Evolutionary conservation across 2,329 filamentous ascomycete species (phyloP).

Genomic region (Xylaria sp.): DNA sequence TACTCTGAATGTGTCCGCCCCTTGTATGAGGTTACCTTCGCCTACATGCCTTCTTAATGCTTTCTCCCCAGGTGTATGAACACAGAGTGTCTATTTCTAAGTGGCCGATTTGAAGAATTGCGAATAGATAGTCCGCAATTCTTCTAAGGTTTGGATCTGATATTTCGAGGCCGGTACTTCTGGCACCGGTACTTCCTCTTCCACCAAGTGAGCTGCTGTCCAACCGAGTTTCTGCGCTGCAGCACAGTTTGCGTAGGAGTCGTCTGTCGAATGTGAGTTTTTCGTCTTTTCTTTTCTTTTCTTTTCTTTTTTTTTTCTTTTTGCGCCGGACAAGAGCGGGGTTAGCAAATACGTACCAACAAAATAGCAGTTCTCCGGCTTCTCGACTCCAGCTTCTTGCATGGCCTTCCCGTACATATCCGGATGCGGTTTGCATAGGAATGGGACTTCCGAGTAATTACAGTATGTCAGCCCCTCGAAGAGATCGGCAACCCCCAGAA

Average conservation of each 20-base stretch:
- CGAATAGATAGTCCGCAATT: constrained; percentile 81
- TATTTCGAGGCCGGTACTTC: constrained; percentile 73
- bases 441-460: constrained; percentile 78
- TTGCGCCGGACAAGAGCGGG: neutral
- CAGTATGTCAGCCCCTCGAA: constrained; percentile 98
- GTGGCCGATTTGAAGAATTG: constrained; percentile 78
- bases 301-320: too few species aligned
- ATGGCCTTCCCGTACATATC: constrained; percentile 92
- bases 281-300: too few species aligned
- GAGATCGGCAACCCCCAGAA: constrained; percentile 85
- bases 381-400: constrained; percentile 78
- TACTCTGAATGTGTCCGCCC: neutral
- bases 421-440: constrained; percentile 87
- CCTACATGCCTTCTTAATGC: neutral
- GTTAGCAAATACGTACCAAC: constrained; percentile 72
- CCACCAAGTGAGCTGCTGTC: constrained; percentile 87
- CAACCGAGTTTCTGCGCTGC: constrained; percentile 84
- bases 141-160: constrained; percentile 79
- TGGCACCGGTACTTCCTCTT: constrained; percentile 75
- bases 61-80: neutral
- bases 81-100: neutral
- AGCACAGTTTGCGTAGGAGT: constrained; percentile 84
- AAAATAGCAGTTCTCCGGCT: constrained; percentile 83
- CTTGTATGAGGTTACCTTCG: neutral
- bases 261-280: constrained; percentile 68